Evolutionary conservation across 2,329 filamentous ascomycete genomes (phyloP).

Genomic region (Microsporum ferrugineum): DNA sequence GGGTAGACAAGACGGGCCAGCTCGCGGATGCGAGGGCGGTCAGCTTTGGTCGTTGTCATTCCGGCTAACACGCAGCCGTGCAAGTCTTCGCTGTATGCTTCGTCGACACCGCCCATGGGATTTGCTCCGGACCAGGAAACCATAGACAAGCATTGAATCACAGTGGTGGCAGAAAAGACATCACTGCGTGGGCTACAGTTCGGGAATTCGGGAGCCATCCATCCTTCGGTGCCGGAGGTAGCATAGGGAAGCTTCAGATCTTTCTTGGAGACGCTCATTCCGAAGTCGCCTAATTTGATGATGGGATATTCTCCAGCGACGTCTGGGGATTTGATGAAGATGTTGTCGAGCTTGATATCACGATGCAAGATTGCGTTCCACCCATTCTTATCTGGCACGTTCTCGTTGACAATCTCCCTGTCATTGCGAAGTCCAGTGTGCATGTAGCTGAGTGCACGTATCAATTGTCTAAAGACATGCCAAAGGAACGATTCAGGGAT

Average conservation of each 20-base stretch:
- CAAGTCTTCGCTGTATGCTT: slow-evolving; percentile 1
- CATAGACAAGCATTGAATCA: slow-evolving; percentile 6
- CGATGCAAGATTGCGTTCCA: slow-evolving; percentile 15
- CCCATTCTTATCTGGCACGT: neutral
- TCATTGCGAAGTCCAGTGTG: slow-evolving; percentile 12
- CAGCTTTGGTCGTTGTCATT: neutral
- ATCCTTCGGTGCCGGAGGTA: slow-evolving; percentile 1
- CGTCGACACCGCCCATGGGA: neutral
- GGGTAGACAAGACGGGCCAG: slow-evolving; percentile 2
- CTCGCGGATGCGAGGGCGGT: slow-evolving; percentile 3
- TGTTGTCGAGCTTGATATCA: slow-evolving; percentile 15
- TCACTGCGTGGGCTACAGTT: slow-evolving; percentile 6
- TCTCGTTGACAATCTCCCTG: neutral
- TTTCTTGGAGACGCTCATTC: slow-evolving; percentile 9
- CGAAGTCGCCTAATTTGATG: slow-evolving; percentile 15
- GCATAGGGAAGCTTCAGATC: slow-evolving; percentile 5
- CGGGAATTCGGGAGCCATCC: slow-evolving; percentile 8
- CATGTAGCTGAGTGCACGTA: slow-evolving; percentile 12
- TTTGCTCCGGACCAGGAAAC: neutral
- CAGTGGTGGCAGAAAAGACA: slow-evolving; percentile 4
- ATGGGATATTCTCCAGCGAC: slow-evolving; percentile 5
- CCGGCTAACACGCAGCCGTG: neutral
- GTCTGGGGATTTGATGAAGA: slow-evolving; percentile 4
- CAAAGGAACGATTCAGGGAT: slow-evolving; percentile 14
- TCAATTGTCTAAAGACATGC: slow-evolving; percentile 11